These are phyloP conservation scores for Ambrosia hybrid DNA, from an alignment of 140 eudicot genomes.

Conservation along the genomic window DNA sequence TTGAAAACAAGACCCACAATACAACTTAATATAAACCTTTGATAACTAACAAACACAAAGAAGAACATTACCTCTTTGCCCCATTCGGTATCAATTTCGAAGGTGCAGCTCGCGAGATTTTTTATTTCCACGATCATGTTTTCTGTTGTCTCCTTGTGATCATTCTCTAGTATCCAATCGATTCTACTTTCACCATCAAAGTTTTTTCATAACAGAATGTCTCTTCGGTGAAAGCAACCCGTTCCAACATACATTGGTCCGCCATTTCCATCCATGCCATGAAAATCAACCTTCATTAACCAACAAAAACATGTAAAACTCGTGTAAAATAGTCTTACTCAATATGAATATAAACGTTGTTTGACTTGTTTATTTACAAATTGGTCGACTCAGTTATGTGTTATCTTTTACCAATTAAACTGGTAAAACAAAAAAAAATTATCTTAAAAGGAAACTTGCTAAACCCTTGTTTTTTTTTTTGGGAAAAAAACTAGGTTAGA, in stretches of 20 bases:
- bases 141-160: conserved; percentile 12
- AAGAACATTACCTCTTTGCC: conserved; percentile 60
- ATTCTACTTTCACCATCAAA: conserved; percentile 32
- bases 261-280: conserved; percentile 72
- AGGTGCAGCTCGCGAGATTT: conserved; percentile 61
- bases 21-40: no score
- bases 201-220: conserved; percentile 56
- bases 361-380: not conserved
- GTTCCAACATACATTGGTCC: conserved; percentile 86
- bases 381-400: not conserved
- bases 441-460: not conserved
- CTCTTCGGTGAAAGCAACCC: conserved; percentile 90
- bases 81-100: conserved; percentile 70
- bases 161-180: conserved; percentile 42
- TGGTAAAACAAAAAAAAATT: not conserved
- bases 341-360: not conserved
- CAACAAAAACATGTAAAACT: conserved; percentile 17
- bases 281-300: conserved; percentile 65
- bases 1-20: no score
- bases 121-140: conserved; percentile 29
- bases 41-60: not conserved
- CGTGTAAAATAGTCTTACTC: not conserved
- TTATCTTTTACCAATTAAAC: not conserved
- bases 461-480: no score
- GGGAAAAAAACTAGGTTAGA: not conserved